A percentile compares a stretch with the other conserved stretches of the same genome.
Evolutionary conservation across 1,284 basidiomycete genomes (phyloP).

Genomic region (Thelephora terrestris): DNA sequence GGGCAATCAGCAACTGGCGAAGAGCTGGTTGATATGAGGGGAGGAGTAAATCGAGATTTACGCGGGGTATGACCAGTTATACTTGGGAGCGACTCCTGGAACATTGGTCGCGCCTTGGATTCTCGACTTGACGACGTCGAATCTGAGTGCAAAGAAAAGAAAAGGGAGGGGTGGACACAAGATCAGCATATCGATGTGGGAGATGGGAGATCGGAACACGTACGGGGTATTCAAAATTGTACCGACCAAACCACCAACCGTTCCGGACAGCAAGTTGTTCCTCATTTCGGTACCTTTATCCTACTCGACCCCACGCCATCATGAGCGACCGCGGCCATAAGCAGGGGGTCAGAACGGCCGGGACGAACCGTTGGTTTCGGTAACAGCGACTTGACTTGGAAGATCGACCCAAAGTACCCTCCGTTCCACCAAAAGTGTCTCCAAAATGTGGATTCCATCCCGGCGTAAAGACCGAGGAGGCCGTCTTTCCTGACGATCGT

Average conservation of each 20-base stretch:
- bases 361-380: slow-evolving; percentile 71
- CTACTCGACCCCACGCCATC: slow-evolving; percentile 6
- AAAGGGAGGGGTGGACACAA: not conserved
- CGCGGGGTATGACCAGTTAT: slow-evolving; percentile 91
- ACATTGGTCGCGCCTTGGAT: slow-evolving; percentile 72
- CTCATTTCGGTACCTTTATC: slow-evolving; percentile 40
- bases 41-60: slow-evolving; percentile 15
- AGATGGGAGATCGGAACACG: slow-evolving; percentile 16
- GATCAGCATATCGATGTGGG: not conserved
- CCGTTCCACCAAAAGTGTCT: slow-evolving; percentile 89
- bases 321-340: not conserved
- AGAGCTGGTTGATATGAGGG: no score
- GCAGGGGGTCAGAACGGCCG: not conserved
- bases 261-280: slow-evolving; percentile 91
- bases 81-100: slow-evolving; percentile 69
- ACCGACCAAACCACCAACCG: slow-evolving; percentile 87
- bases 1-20: slow-evolving; percentile 11
- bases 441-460: slow-evolving; percentile 97
- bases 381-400: slow-evolving; percentile 68
- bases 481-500: slow-evolving; percentile 74
- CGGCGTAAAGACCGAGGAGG: slow-evolving; percentile 77
- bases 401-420: slow-evolving; percentile 90
- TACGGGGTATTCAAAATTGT: slow-evolving; percentile 74
- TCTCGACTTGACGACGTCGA: slow-evolving; percentile 88
- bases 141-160: not conserved